These are phyloP conservation scores for Mollisiaceae sp. DNA, from an alignment of 2,329 filamentous ascomycete genomes.

Conservation along the genomic window DNA sequence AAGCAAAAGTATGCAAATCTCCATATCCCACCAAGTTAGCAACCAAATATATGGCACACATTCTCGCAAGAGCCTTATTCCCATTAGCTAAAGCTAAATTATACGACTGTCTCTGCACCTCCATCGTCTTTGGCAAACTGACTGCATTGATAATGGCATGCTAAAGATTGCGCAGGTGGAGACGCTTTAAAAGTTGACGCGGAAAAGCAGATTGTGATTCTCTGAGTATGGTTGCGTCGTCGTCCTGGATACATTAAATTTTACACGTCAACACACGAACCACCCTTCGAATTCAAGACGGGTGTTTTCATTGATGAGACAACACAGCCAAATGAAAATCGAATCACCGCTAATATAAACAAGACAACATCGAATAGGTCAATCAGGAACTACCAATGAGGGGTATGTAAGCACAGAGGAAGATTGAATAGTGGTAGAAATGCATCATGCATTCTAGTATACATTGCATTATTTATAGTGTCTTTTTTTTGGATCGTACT, in stretches of 20 bases:
- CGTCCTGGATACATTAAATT: too few species aligned
- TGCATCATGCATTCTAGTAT: not conserved
- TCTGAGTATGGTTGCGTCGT: too few species aligned
- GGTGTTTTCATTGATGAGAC: not conserved
- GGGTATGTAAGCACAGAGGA: not conserved
- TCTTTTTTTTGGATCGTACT: not conserved
- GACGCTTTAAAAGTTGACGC: too few species aligned
- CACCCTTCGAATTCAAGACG: too few species aligned
- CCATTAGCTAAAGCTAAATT: too few species aligned
- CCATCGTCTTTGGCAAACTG: too few species aligned
- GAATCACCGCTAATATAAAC: not conserved
- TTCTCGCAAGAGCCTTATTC: not conserved
- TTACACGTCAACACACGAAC: too few species aligned
- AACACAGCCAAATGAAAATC: not conserved
- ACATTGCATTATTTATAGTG: too few species aligned
- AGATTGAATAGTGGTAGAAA: not conserved
- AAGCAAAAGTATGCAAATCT: conserved; percentile 10
- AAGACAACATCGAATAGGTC: not conserved
- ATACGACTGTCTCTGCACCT: too few species aligned
- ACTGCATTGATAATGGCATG: too few species aligned
- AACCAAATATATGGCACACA: not conserved
- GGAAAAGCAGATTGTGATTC: too few species aligned
- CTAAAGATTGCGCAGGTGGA: too few species aligned
- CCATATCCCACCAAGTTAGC: not conserved
- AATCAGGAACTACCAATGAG: not conserved